These are phyloP conservation scores for Citrullus mucosospermus DNA, from an alignment of 306 rosid genomes.

Conservation along the genomic window DNA sequence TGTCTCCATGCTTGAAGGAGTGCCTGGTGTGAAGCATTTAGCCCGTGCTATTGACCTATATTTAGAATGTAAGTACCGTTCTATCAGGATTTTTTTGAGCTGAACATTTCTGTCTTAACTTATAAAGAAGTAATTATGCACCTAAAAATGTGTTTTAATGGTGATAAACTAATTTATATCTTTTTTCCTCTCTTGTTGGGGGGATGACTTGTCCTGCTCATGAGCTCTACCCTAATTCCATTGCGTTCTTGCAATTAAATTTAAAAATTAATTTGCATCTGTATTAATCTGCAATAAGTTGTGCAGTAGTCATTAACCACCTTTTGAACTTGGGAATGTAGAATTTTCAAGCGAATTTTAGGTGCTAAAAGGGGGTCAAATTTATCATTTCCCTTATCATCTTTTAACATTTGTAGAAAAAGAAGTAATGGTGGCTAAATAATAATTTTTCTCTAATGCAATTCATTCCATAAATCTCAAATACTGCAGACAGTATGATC, in stretches of 20 bases:
- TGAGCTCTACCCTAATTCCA: not conserved
- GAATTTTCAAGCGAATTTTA: not conserved
- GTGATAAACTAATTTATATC: not conserved
- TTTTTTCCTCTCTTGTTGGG: not conserved
- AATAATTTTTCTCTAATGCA: not conserved
- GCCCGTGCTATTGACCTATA: constrained; percentile 82
- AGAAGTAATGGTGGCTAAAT: not conserved
- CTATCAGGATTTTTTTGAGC: not conserved
- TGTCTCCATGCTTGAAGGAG: constrained; percentile 80
- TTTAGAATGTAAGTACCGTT: constrained; percentile 61
- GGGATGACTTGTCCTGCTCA: not conserved
- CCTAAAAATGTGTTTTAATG: constrained; percentile 3
- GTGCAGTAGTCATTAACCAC: not conserved
- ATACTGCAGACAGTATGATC: not conserved
- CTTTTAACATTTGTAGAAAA: not conserved
- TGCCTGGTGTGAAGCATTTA: constrained; percentile 71
- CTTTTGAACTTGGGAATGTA: not conserved
- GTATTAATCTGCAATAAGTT: not conserved
- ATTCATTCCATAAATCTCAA: not conserved
- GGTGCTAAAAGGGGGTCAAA: not conserved
- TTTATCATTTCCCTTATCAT: not conserved
- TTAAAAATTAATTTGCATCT: not conserved
- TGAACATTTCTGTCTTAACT: not conserved
- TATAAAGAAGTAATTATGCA: not conserved
- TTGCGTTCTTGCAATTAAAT: not conserved